phyloP scores from a whole-genome alignment of 768 basidiomycete genomes.

The Saitozyma podzolica region DNA sequence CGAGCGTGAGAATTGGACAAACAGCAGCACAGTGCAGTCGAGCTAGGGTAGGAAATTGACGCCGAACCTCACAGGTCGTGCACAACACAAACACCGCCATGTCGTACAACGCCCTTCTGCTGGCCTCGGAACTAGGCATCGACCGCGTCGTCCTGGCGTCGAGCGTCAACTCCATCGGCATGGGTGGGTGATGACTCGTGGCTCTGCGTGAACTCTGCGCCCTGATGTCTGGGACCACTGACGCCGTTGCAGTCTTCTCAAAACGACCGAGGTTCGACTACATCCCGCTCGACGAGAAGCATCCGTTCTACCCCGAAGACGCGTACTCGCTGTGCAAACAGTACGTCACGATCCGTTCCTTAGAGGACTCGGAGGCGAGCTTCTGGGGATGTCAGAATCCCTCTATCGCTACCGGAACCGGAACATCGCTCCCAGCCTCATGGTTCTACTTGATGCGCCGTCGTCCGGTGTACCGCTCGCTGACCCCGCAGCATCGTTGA shows the following conservation, averaged over 20 bases:
- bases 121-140: constrained; percentile 41
- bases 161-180: constrained; percentile 42
- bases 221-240: neutral
- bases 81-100: constrained; percentile 41
- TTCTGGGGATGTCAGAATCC: neutral
- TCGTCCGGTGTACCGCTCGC: neutral
- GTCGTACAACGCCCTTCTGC: constrained; percentile 40
- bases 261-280: constrained; percentile 39
- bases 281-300: constrained; percentile 43
- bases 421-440: neutral
- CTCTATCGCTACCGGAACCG: neutral
- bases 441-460: neutral
- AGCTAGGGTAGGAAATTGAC: neutral
- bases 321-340: constrained; percentile 38
- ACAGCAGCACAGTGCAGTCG: neutral
- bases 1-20: too few relatives aligned
- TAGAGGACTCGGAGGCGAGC: neutral
- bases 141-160: constrained; percentile 42
- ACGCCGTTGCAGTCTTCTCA: constrained; percentile 25
- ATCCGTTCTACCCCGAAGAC: constrained; percentile 37
- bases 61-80: constrained; percentile 12
- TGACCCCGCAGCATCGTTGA: constrained; percentile 58
- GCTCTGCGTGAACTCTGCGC: neutral
- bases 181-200: constrained; percentile 27
- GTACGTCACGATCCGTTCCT: constrained; percentile 19